A percentile compares a stretch with the other conserved stretches of the same genome.
Conservation (phyloP, 345 rosid species). For the Lagerstroemia speciosa region DNA sequence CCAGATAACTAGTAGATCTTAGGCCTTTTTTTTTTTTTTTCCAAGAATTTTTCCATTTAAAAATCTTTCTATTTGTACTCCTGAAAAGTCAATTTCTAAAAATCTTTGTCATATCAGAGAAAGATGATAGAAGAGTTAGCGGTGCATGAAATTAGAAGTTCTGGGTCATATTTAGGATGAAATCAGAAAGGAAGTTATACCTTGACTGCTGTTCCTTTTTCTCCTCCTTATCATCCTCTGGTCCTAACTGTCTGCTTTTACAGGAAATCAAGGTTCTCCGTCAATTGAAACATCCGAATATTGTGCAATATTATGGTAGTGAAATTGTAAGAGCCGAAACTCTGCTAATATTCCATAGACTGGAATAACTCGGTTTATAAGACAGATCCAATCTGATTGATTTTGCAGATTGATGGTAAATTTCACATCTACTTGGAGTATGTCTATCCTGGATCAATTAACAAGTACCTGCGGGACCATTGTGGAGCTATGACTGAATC, state of each 20-base stretch:
- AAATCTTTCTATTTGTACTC: neutral
- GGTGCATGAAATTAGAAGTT: no score
- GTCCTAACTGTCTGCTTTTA: conserved; percentile 4
- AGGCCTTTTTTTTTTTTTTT: neutral
- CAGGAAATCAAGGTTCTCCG: conserved; percentile 57
- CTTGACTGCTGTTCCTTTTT: conserved; percentile 3
- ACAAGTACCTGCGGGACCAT: conserved; percentile 45
- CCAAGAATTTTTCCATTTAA: neutral
- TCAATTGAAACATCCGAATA: conserved; percentile 48
- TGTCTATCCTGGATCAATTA: conserved; percentile 60
- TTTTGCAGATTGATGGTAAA: conserved; percentile 49
- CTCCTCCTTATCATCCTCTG: neutral
- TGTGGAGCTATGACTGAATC: conserved; percentile 50
- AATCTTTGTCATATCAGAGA: no score
- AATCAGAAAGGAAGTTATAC: neutral
- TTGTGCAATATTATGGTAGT: conserved; percentile 67
- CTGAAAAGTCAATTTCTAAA: neutral
- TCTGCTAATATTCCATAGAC: neutral
- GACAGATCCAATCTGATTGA: neutral
- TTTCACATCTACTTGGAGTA: conserved; percentile 58
- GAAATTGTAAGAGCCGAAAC: conserved; percentile 37
- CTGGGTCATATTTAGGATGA: neutral
- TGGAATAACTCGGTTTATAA: neutral
- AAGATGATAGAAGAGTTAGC: no score
- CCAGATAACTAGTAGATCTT: neutral